Conservation (phyloP, 352 stramenopile species). For the Plasmopara muralis region DNA sequence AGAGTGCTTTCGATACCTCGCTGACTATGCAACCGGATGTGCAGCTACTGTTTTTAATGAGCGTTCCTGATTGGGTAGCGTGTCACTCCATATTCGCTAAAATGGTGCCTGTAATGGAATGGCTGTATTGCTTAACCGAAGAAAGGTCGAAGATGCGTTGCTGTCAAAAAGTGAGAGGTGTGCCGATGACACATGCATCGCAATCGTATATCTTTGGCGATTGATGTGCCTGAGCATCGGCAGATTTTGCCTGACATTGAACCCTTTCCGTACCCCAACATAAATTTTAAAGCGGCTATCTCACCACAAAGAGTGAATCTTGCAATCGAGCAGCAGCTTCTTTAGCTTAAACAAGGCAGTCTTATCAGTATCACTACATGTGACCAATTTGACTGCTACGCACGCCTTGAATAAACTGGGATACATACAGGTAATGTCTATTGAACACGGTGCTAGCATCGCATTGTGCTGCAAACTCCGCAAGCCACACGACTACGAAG, state of each 20-base stretch:
- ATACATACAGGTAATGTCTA: slow-evolving; percentile 63
- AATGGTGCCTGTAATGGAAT: too few species aligned
- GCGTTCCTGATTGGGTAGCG: too few species aligned
- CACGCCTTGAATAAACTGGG: slow-evolving; percentile 46
- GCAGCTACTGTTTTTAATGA: too few species aligned
- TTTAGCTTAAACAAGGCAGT: slow-evolving; percentile 24
- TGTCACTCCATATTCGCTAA: too few species aligned
- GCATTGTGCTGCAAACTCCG: slow-evolving; percentile 26
- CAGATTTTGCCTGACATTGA: slow-evolving; percentile 37
- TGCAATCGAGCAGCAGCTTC: slow-evolving; percentile 30
- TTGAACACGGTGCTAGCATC: slow-evolving; percentile 36
- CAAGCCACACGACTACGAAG: background rate
- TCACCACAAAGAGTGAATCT: slow-evolving; percentile 11
- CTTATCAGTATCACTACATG: background rate
- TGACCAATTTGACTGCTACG: slow-evolving; percentile 25
- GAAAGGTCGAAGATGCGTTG: slow-evolving; percentile 23
- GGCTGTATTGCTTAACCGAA: too few species aligned
- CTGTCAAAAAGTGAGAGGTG: slow-evolving; percentile 65
- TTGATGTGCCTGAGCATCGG: slow-evolving; percentile 39
- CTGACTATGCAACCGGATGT: too few species aligned
- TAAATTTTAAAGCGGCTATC: slow-evolving; percentile 15
- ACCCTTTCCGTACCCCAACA: too few species aligned
- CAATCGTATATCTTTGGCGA: slow-evolving; percentile 66
- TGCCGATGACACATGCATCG: slow-evolving; percentile 54
- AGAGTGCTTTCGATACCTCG: too few species aligned